These are phyloP conservation scores for Chamaenerion angustifolium DNA, from an alignment of 345 rosid species.

Conservation along the genomic window DNA sequence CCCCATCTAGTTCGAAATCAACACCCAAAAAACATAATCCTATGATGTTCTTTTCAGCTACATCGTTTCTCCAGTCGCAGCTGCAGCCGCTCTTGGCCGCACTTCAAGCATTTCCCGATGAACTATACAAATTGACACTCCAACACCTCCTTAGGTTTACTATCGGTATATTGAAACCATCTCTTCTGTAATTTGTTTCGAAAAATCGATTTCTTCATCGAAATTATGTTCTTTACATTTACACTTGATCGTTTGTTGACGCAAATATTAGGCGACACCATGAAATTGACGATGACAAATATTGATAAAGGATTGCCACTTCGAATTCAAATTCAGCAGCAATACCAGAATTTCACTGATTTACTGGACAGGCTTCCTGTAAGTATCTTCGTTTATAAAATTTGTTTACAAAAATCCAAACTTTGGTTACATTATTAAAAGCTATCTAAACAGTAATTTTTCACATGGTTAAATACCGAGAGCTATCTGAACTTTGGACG, in stretches of 20 bases:
- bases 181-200: too few species aligned
- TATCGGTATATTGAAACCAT: constrained; percentile 13
- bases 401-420: too few species aligned
- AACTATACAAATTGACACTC: constrained; percentile 15
- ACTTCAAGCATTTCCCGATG: constrained; percentile 27
- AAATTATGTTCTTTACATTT: too few species aligned
- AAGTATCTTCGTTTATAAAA: constrained; percentile 11
- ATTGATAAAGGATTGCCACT: constrained; percentile 38
- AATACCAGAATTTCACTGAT: constrained; percentile 41
- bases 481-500: too few species aligned
- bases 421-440: too few species aligned
- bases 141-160: constrained; percentile 21
- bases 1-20: too few species aligned
- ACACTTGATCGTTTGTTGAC: too few species aligned
- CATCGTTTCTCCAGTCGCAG: constrained; percentile 26
- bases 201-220: too few species aligned
- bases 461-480: too few species aligned
- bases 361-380: constrained; percentile 53
- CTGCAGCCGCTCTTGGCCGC: constrained; percentile 22
- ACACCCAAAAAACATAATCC: too few species aligned
- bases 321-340: constrained; percentile 18
- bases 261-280: constrained; percentile 44
- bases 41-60: constrained; percentile 12
- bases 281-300: constrained; percentile 53
- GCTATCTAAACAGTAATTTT: too few species aligned